Evolutionary conservation across 371 early-diverging fungal genomes (phyloP), one percentile per base, ranked within the genome.

Genomic region (Batrachochytrium dendrobatidis): DNA sequence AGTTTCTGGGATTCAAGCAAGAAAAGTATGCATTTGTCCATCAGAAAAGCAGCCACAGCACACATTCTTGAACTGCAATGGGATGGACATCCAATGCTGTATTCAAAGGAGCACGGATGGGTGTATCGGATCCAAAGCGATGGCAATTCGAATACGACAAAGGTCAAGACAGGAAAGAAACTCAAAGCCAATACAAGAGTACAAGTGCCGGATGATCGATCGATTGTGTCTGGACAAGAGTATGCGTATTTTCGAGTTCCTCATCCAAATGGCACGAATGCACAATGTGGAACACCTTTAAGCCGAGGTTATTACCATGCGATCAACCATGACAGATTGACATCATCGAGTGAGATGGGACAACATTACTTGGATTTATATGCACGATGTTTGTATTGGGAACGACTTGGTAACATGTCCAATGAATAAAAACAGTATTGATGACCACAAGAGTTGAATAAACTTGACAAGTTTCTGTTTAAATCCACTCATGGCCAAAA

Each of bases 251-350:
- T 83, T 61, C 84, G 86, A 24, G 75, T 96, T 0, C 96, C 96
- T 3, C 94, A 95, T 70, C 86, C 88, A 52, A 87, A 86, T 56
- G 95, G 95, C 22, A 90, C 89, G 8, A 74, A 76, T 0, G 76
- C 76, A 2, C 89, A 91, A 65, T 87, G 88, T 59, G 94, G 93
- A 7, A 92, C 85, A 57, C 94, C 94, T 1, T 74, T 97, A n/a
- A n/a, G n/a, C n/a, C n/a, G n/a, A n/a, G n/a, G n/a, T n/a, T n/a
- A n/a, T n/a, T n/a, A n/a, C n/a, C n/a, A n/a, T n/a, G n/a, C n/a
- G n/a, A n/a, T n/a, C n/a, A n/a, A n/a, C n/a, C n/a, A n/a, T n/a
- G n/a, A n/a, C n/a, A n/a, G n/a, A n/a, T n/a, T n/a, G n/a, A n/a
- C n/a, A n/a, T n/a, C n/a, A n/a, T n/a, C n/a, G n/a, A n/a, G n/a